phyloP scores from a whole-genome alignment of 2,329 filamentous ascomycete genomes.

The Colletotrichum karsti region DNA sequence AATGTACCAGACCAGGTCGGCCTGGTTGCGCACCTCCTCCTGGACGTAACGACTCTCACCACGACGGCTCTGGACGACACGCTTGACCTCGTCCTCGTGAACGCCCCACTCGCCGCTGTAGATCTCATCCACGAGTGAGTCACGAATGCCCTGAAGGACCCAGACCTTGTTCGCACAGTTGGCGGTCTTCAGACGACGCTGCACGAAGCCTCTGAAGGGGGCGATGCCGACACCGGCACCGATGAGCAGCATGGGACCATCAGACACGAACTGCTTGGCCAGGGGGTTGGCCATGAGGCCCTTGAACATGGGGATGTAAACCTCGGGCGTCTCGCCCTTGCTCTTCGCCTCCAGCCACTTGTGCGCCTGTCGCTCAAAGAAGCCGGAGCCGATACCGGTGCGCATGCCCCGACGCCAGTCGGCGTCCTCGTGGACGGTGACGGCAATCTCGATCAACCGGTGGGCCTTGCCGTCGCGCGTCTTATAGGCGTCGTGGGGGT shows the following conservation, averaged over 20 bases:
- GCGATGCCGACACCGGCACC: constrained; percentile 97
- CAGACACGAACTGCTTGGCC: constrained; percentile 88
- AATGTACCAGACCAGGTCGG: constrained; percentile 98
- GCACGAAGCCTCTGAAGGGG: constrained; percentile 96
- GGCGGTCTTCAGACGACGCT: constrained; percentile 90
- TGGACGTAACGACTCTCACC: constrained; percentile 93
- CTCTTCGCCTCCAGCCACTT: constrained; percentile 75
- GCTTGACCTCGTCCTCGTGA: constrained; percentile 87
- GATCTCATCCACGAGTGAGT: constrained; percentile 92
- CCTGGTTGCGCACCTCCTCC: constrained; percentile 90
- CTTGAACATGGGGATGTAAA: constrained; percentile 96
- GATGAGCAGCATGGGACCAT: constrained; percentile 97
- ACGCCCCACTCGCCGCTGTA: constrained; percentile 97
- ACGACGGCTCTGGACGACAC: constrained; percentile 78
- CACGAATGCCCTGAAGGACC: constrained; percentile 94
- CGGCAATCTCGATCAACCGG: constrained; percentile 93
- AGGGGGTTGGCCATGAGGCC: constrained; percentile 97
- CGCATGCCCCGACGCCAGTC: constrained; percentile 80
- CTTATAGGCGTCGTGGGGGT: constrained; percentile 81
- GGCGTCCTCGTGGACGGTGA: constrained; percentile 87
- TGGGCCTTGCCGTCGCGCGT: constrained; percentile 75
- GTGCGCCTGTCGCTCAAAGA: constrained; percentile 86
- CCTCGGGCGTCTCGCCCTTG: constrained; percentile 65
- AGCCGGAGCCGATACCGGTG: constrained; percentile 90
- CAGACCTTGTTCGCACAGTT: constrained; percentile 98